phyloP scores from a whole-genome alignment of 495 filamentous ascomycete genomes.

The Podospora comata region DNA sequence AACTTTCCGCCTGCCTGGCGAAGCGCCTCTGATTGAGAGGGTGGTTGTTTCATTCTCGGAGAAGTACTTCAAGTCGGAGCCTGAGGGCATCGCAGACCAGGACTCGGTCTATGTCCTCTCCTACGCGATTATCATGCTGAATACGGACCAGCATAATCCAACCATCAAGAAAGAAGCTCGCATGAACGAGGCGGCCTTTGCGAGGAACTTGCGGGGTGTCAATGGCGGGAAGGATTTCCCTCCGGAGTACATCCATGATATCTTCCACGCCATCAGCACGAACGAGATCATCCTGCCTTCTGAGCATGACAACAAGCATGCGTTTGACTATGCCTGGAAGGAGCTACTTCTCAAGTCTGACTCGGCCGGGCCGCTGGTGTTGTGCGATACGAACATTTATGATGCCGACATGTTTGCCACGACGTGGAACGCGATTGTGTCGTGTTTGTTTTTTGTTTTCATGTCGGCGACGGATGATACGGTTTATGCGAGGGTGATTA shows the following conservation, averaged over 20 bases:
- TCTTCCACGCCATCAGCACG: constrained; percentile 86
- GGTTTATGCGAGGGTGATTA: constrained; percentile 88
- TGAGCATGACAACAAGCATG: constrained; percentile 93
- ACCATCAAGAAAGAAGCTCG: constrained; percentile 77
- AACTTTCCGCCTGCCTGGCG: constrained; percentile 91
- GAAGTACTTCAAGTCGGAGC: constrained; percentile 71
- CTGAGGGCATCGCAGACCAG: constrained; percentile 75
- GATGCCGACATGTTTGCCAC: constrained; percentile 97
- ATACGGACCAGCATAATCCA: constrained; percentile 92
- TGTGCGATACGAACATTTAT: constrained; percentile 90
- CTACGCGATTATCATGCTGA: constrained; percentile 94
- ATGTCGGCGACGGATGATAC: constrained; percentile 98
- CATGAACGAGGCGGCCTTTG: constrained; percentile 79
- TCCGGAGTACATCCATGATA: constrained; percentile 77
- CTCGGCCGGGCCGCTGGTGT: constrained; percentile 64
- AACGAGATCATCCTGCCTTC: constrained; percentile 96
- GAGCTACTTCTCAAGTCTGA: constrained; percentile 86
- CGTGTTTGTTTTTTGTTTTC: constrained; percentile 95
- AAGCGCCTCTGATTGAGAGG: constrained; percentile 87
- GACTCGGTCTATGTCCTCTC: constrained; percentile 89
- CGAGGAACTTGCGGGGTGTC: constrained; percentile 82
- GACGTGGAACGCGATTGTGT: constrained; percentile 91
- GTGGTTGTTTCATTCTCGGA: constrained; percentile 84
- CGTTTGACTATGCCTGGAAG: constrained; percentile 96
- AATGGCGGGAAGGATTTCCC: constrained; percentile 84